Base-by-base conservation (phyloP, 768 basidiomycete species). In the Boletales sp. region DNA sequence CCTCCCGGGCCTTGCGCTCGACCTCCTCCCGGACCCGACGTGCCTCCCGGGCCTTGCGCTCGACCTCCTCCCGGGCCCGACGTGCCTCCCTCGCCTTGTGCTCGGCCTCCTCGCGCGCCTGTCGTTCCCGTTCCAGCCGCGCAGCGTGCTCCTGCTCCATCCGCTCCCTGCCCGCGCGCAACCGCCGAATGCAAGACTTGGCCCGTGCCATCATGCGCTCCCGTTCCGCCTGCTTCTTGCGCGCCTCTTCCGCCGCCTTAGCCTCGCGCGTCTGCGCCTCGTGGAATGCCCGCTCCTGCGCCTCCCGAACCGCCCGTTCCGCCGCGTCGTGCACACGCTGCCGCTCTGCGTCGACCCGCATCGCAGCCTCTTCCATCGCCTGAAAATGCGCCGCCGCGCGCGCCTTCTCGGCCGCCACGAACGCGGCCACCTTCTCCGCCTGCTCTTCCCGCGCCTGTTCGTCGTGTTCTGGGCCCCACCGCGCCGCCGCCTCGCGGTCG, bases 301-400 rank as follows among this genome's bases (percentile, higher is more conserved):
- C 54, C 19, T 65, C 67, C 4, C 56, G 45, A 6, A 60, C 15
- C 32, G 21, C 47, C 34, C 67, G 65, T 24, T 67, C 62, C 24
- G 24, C 43, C 5, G 53, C 53, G n/a, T 66, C 53, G 21, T 64
- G 60, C 1, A 45, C 56, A 10, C 56, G 59, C 10, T 39, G 59
- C 15, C 47, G 55, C 31, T 54, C 56, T 32, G 47, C 41, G 31
- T 60, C 61, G 0, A 40, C 52, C 24, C 48, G 53, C 19, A 53
- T 30, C 12, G 45, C 52, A n/a, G 45, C 55, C 32, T 61, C 56
- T 27, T 64, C 56, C 40, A 40, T 27, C 3, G 15, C 46, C 7
- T 34, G 57, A 30, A 18, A n/a, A 18, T 49, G 55, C 15, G 44
- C 44, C 32, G 50, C 45, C 1, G 0, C 31, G 13, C 19, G 40